Conservation (phyloP, 192 early-diverging fungal genomes). For the Kickxella alabastrina region DNA sequence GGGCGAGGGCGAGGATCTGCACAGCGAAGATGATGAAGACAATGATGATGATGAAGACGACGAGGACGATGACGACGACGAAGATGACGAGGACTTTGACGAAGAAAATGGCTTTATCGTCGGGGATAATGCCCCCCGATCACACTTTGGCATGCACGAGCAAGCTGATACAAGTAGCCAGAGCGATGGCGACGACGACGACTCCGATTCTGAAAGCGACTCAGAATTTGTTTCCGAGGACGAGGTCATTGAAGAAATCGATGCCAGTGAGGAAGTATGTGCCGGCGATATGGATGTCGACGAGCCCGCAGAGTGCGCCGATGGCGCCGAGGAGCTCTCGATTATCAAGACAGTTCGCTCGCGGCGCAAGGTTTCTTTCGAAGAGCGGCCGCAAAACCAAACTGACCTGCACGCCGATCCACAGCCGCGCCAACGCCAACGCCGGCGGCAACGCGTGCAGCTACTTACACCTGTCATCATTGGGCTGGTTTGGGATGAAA, state of each 20-base stretch:
- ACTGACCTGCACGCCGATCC: not conserved
- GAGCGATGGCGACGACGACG: slow-evolving; percentile 9
- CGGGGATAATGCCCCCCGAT: slow-evolving; percentile 50
- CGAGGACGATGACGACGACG: slow-evolving; percentile 38
- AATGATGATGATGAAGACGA: slow-evolving; percentile 55
- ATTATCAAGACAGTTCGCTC: not conserved
- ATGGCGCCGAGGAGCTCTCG: not conserved
- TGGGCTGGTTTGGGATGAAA: slow-evolving; percentile 13
- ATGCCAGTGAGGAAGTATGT: slow-evolving; percentile 33
- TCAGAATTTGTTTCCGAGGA: slow-evolving; percentile 36
- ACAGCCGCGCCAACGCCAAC: too few species aligned
- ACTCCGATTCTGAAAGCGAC: slow-evolving; percentile 10
- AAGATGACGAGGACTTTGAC: slow-evolving; percentile 72
- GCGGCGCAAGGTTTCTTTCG: slow-evolving; percentile 1
- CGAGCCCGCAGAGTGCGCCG: not conserved
- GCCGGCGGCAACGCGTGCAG: slow-evolving; percentile 18
- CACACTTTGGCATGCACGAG: not conserved
- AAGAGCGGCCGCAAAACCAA: slow-evolving; percentile 1
- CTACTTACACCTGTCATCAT: slow-evolving; percentile 37
- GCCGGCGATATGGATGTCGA: slow-evolving; percentile 21
- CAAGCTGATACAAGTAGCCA: slow-evolving; percentile 1
- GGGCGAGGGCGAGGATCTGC: slow-evolving; percentile 89
- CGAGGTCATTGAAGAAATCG: slow-evolving; percentile 41
- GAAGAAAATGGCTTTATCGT: slow-evolving; percentile 86
- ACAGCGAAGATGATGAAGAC: slow-evolving; percentile 73